A percentile compares a stretch with the other conserved stretches of the same genome.
Evolutionary conservation across 192 early-diverging fungal genomes (phyloP).

Genomic region (Backusella circina): DNA sequence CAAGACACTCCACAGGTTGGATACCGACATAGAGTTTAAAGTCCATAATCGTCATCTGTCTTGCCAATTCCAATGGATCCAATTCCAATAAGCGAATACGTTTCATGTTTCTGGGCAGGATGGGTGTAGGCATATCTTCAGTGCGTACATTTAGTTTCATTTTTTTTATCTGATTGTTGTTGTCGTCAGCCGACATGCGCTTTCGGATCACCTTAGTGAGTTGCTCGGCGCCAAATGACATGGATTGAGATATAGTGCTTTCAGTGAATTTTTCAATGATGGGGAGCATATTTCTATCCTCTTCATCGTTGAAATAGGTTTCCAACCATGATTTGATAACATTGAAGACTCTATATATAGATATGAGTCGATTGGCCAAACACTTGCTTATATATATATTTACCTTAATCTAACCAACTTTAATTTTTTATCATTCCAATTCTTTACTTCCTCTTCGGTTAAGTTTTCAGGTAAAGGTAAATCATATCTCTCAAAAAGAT

Average conservation of each 20-base stretch:
- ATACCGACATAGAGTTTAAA: conserved; percentile 73
- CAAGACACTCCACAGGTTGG: conserved; percentile 81
- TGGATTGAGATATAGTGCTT: conserved; percentile 19
- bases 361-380: no score
- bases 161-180: conserved; percentile 54
- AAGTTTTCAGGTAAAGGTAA: conserved; percentile 69
- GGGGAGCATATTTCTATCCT: conserved; percentile 46
- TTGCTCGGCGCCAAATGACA: conserved; percentile 30
- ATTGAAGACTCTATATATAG: conserved; percentile 74
- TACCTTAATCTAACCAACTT: conserved; percentile 80
- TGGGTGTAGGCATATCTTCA: conserved; percentile 66
- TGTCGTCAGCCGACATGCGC: conserved; percentile 31
- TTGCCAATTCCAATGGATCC: conserved; percentile 86
- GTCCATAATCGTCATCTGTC: conserved; percentile 92
- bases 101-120: conserved; percentile 74
- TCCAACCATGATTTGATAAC: conserved; percentile 93
- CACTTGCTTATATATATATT: no score
- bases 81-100: conserved; percentile 80
- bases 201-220: conserved; percentile 24
- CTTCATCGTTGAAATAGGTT: conserved; percentile 73
- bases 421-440: conserved; percentile 85
- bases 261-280: conserved; percentile 19
- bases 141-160: conserved; percentile 60
- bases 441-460: conserved; percentile 57
- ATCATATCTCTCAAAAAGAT: conserved; percentile 73